Percentiles rank a stretch among this genome's conserved stretches.
phyloP scores from a whole-genome alignment of 1,139 yeast genomes.

The Citeromyces siamensis region DNA sequence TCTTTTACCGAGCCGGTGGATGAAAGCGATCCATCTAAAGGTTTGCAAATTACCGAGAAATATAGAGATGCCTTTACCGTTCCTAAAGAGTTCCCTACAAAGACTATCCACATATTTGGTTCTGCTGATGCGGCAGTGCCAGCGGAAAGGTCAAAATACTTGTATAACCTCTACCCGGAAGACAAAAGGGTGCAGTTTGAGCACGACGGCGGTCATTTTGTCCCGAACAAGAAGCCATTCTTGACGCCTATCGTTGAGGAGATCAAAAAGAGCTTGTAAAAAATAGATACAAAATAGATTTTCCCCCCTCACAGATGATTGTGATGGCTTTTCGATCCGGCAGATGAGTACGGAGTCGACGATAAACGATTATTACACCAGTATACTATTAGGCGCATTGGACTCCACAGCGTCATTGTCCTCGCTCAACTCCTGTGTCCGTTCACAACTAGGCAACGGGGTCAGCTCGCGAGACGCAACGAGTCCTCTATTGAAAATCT shows the following conservation, averaged over 20 bases:
- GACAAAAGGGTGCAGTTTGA: slow-evolving; percentile 32
- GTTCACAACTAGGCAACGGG: background rate
- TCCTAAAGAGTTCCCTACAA: slow-evolving; percentile 35
- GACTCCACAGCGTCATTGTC: slow-evolving; percentile 14
- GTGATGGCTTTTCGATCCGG: background rate
- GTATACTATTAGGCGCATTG: slow-evolving; percentile 13
- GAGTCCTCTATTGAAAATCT: slow-evolving; percentile 12
- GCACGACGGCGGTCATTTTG: slow-evolving; percentile 53
- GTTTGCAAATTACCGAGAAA: slow-evolving; percentile 22
- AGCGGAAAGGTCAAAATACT: slow-evolving; percentile 40
- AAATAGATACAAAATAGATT: background rate
- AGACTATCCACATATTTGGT: slow-evolving; percentile 63
- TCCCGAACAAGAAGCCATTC: slow-evolving; percentile 20
- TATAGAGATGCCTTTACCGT: slow-evolving; percentile 36
- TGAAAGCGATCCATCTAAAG: background rate
- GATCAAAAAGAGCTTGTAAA: slow-evolving; percentile 3
- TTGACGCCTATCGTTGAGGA: background rate
- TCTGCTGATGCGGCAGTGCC: slow-evolving; percentile 86
- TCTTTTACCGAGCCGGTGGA: slow-evolving; percentile 24
- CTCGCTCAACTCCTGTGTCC: slow-evolving; percentile 6
- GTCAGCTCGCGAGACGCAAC: slow-evolving; percentile 4
- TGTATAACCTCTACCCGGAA: slow-evolving; percentile 3
- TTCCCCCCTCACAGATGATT: background rate
- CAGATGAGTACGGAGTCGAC: background rate
- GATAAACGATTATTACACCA: slow-evolving; percentile 7